A percentile compares a stretch with the other conserved stretches of the same genome.
Evolutionary conservation across 139 green algal genomes (phyloP).

Genomic region (Chlorella sp.): DNA sequence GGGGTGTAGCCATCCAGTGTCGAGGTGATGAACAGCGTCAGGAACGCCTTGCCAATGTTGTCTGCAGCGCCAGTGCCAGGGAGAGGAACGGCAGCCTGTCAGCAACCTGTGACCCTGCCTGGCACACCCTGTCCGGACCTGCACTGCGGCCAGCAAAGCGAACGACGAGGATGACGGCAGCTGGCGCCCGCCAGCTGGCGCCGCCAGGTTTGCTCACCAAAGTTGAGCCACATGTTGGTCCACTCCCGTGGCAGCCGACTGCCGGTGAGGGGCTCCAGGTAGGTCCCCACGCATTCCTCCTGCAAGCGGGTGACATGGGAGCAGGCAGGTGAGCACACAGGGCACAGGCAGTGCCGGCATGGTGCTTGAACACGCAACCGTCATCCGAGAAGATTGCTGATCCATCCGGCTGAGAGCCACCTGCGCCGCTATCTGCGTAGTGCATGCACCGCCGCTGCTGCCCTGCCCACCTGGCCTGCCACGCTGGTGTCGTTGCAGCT

Average conservation of each 20-base stretch:
- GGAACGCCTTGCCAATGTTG: conserved; percentile 57
- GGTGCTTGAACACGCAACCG: not conserved
- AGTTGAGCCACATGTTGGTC: conserved; percentile 73
- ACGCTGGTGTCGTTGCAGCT: conserved; percentile 81
- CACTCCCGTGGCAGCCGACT: conserved; percentile 45
- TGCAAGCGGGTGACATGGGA: not conserved
- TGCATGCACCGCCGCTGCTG: not conserved
- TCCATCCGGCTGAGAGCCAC: not conserved
- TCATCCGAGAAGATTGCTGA: not conserved
- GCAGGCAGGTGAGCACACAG: not conserved
- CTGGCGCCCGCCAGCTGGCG: too few species aligned
- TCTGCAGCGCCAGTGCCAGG: not conserved
- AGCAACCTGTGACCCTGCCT: not conserved
- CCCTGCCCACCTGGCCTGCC: conserved; percentile 28
- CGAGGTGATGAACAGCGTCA: conserved; percentile 75
- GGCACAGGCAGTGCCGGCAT: not conserved
- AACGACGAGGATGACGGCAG: too few species aligned
- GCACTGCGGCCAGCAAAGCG: too few species aligned
- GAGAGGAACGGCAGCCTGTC: too few species aligned
- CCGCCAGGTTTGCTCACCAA: conserved; percentile 73
- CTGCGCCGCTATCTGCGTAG: too few species aligned
- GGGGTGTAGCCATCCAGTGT: conserved; percentile 84
- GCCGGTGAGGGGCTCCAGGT: conserved; percentile 38
- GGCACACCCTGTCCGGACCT: too few species aligned
- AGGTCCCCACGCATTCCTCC: conserved; percentile 65